phyloP scores from a whole-genome alignment of 345 rosid species.

The Citrus mangshanensis region DNA sequence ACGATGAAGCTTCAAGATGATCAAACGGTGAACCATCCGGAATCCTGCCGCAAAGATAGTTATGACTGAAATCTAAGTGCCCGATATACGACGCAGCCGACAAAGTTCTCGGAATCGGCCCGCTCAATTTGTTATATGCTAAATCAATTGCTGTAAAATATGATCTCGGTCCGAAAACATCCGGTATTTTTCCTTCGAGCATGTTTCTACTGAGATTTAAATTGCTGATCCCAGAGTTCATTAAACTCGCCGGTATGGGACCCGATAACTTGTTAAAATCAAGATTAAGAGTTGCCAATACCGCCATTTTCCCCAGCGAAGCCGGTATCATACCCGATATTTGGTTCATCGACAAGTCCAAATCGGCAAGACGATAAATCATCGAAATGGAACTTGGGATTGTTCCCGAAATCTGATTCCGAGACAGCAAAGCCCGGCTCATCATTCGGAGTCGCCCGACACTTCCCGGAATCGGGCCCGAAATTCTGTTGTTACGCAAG shows the following conservation, averaged over 20 bases:
- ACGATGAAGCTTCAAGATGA: conserved; percentile 82
- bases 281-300: conserved; percentile 73
- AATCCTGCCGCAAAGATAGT: conserved; percentile 78
- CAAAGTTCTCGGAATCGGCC: conserved; percentile 59
- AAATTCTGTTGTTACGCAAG: conserved; percentile 58
- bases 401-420: conserved; percentile 54
- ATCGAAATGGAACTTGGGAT: conserved; percentile 54
- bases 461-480: conserved; percentile 53
- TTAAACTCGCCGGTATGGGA: conserved; percentile 45
- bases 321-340: conserved; percentile 62
- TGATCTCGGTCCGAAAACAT: conserved; percentile 68
- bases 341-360: conserved; percentile 68
- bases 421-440: conserved; percentile 70
- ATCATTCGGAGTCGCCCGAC: conserved; percentile 65
- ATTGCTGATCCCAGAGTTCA: conserved; percentile 53
- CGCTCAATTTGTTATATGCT: conserved; percentile 56
- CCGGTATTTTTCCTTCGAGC: conserved; percentile 56
- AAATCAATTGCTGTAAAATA: conserved; percentile 74
- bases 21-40: conserved; percentile 76
- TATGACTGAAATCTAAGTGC: conserved; percentile 84
- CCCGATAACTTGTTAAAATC: conserved; percentile 69
- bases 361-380: conserved; percentile 80
- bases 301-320: conserved; percentile 75
- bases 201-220: conserved; percentile 66
- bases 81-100: conserved; percentile 64